Conservation (phyloP, 257 asterid genomes). For the Ehretia macrophylla region DNA sequence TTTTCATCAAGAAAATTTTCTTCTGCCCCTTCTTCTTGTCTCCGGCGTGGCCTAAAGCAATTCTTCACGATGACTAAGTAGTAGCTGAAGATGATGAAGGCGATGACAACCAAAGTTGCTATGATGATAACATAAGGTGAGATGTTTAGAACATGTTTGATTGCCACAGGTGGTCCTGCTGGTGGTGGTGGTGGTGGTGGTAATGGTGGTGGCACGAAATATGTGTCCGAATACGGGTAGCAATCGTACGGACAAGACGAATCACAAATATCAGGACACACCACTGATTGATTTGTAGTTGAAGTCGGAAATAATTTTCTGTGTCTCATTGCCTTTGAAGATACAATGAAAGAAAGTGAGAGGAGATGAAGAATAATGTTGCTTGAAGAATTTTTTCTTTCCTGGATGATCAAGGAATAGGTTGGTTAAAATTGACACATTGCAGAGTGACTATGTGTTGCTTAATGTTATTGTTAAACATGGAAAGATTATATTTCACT, state of each 20-base stretch:
- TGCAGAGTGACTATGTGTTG: background rate
- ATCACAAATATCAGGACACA: conserved; percentile 22
- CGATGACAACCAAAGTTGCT: conserved; percentile 18
- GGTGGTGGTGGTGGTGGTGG: conserved; percentile 1
- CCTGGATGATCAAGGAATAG: conserved; percentile 1
- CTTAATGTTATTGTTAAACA: background rate
- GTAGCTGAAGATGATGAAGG: conserved; percentile 20
- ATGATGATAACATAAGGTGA: conserved; percentile 18
- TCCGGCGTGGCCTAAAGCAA: conserved; percentile 11
- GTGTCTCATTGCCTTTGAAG: conserved; percentile 10
- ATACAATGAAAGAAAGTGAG: background rate
- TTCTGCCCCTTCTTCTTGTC: background rate
- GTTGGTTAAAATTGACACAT: background rate
- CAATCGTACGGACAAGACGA: conserved; percentile 26
- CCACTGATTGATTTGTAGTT: conserved; percentile 10
- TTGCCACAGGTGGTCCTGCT: background rate
- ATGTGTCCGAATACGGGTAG: conserved; percentile 1
- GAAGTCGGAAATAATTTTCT: conserved; percentile 18
- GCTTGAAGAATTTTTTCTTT: background rate
- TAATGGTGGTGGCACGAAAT: conserved; percentile 4
- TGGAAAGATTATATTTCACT: background rate
- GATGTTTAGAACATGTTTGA: conserved; percentile 3
- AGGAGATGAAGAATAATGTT: background rate
- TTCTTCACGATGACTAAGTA: conserved; percentile 22
- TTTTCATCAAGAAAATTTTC: conserved; percentile 27